Conservation (phyloP, 768 basidiomycete species). For the Sporobolomyces phaffii region DNA sequence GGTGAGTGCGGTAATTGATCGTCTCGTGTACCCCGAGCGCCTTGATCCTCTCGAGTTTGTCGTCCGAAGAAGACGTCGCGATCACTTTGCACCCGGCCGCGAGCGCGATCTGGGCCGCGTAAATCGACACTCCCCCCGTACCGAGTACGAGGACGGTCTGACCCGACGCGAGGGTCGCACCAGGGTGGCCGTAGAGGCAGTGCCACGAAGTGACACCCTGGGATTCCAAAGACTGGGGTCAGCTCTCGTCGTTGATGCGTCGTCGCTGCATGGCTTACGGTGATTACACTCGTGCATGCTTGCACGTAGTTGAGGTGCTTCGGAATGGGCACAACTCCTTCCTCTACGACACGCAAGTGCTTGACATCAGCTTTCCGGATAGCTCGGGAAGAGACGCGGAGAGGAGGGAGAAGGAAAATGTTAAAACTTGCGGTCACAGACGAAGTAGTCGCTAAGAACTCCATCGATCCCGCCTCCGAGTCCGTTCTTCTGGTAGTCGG, state of each 20-base stretch:
- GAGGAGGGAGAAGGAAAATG: not conserved
- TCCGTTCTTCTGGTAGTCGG: constrained; percentile 28
- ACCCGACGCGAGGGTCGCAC: constrained; percentile 19
- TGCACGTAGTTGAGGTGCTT: constrained; percentile 60
- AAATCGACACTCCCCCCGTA: constrained; percentile 48
- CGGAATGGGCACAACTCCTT: constrained; percentile 54
- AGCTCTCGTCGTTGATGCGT: too few species aligned
- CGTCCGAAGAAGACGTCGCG: constrained; percentile 62
- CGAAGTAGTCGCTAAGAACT: constrained; percentile 21
- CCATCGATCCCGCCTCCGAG: constrained; percentile 35
- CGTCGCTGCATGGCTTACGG: too few species aligned
- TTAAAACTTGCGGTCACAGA: constrained; percentile 5
- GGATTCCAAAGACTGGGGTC: not conserved
- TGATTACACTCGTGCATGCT: constrained; percentile 52
- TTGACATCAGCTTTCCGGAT: too few species aligned
- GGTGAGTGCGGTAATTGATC: constrained; percentile 60
- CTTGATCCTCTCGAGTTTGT: constrained; percentile 52
- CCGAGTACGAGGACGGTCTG: constrained; percentile 40
- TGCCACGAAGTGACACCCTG: constrained; percentile 59
- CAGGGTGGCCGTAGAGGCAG: constrained; percentile 49
- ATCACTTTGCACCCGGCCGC: constrained; percentile 62
- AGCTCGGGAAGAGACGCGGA: not conserved
- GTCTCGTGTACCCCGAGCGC: constrained; percentile 52
- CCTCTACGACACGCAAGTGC: too few species aligned
- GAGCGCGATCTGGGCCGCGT: constrained; percentile 57